These are phyloP conservation scores for Wallacemonas sp. DNA, from an alignment of 208 protist genomes.

Conservation along the genomic window DNA sequence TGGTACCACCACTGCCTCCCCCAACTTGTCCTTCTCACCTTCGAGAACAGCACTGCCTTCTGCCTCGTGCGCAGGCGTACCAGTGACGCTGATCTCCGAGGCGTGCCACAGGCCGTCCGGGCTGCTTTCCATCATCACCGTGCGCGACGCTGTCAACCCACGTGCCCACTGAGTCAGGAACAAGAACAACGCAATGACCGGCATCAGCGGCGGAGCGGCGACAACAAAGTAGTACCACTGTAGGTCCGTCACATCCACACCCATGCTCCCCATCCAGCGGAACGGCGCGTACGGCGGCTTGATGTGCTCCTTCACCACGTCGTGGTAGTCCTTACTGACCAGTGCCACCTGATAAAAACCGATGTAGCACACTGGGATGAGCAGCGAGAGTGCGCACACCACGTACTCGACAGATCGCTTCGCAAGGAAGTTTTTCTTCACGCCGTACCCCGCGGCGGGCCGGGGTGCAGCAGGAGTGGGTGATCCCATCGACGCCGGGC, in stretches of 20 bases:
- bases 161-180: slow-evolving; percentile 22
- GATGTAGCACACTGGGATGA: slow-evolving; percentile 22
- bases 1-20: no score
- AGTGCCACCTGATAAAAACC: slow-evolving; percentile 27
- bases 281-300: slow-evolving; percentile 38
- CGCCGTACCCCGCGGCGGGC: not conserved
- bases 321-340: slow-evolving; percentile 25
- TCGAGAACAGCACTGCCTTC: no score
- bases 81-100: no score
- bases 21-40: no score
- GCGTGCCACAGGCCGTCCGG: slow-evolving; percentile 6
- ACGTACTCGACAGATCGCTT: slow-evolving; percentile 39
- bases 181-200: slow-evolving; percentile 41
- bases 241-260: slow-evolving; percentile 54
- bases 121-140: slow-evolving; percentile 1
- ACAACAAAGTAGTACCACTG: slow-evolving; percentile 69
- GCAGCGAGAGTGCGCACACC: slow-evolving; percentile 17
- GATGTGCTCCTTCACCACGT: slow-evolving; percentile 30
- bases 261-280: slow-evolving; percentile 45
- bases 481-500: not conserved
- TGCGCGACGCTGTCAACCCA: not conserved
- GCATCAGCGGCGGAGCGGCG: slow-evolving; percentile 30
- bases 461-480: not conserved
- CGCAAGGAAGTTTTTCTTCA: slow-evolving; percentile 22
- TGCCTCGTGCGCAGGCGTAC: no score